Conservation (phyloP, 257 asterid species). For the Perilla frutescens region DNA sequence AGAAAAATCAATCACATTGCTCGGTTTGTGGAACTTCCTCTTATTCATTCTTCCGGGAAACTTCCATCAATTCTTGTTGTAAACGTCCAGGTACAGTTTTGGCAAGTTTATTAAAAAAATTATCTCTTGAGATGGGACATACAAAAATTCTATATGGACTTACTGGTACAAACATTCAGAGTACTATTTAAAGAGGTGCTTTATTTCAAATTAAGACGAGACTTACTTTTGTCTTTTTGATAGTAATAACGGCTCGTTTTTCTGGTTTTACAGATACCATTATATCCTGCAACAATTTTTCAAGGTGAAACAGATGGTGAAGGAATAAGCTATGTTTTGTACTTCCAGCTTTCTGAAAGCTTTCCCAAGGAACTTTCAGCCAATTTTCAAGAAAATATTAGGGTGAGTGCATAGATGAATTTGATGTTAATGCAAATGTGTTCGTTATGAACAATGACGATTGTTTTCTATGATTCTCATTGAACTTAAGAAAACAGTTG, state of each 20-base stretch:
- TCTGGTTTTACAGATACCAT: slow-evolving; percentile 67
- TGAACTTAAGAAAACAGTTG: not conserved
- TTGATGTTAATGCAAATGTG: not conserved
- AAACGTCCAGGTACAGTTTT: slow-evolving; percentile 78
- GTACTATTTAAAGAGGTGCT: too few relatives aligned
- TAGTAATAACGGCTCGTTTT: slow-evolving; percentile 12
- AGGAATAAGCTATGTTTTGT: slow-evolving; percentile 83
- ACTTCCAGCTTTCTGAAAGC: slow-evolving; percentile 79
- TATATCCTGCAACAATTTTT: slow-evolving; percentile 84
- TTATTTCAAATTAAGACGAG: not conserved
- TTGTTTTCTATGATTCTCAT: not conserved
- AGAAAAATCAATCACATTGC: slow-evolving; percentile 88
- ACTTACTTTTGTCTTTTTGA: not conserved
- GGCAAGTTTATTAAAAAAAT: not conserved
- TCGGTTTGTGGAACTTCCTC: slow-evolving; percentile 81
- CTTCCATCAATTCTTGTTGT: slow-evolving; percentile 93
- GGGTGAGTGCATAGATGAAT: slow-evolving; percentile 48
- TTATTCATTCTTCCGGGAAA: slow-evolving; percentile 53
- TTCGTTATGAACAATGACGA: not conserved
- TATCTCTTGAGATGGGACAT: not conserved
- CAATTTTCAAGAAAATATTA: slow-evolving; percentile 73
- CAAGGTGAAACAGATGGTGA: slow-evolving; percentile 88
- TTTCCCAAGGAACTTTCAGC: slow-evolving; percentile 60
- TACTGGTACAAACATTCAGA: too few relatives aligned
- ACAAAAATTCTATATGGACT: too few relatives aligned